phyloP scores from a whole-genome alignment of 305 asterid species.

The Solanum hybrid region DNA sequence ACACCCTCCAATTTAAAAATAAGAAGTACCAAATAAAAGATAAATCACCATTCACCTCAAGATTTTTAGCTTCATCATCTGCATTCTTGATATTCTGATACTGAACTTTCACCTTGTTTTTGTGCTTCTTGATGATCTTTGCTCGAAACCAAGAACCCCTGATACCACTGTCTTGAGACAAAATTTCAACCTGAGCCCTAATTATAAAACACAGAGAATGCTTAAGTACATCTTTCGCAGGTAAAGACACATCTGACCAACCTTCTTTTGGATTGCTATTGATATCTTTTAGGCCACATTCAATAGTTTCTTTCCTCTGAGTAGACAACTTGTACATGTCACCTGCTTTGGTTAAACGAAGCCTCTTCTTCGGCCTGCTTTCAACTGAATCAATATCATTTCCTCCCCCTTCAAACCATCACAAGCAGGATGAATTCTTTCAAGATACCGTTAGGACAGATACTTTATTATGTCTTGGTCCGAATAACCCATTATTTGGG shows the following conservation, averaged over 20 bases:
- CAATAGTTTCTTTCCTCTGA: slow-evolving; percentile 9
- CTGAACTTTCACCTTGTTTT: slow-evolving; percentile 60
- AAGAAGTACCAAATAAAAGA: background rate
- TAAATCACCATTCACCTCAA: slow-evolving; percentile 40
- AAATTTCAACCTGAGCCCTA: slow-evolving; percentile 74
- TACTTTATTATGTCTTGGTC: slow-evolving; percentile 47
- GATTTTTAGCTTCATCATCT: slow-evolving; percentile 45
- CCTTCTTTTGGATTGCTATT: slow-evolving; percentile 9
- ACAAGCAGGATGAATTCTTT: slow-evolving; percentile 8
- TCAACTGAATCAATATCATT: slow-evolving; percentile 23
- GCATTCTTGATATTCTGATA: slow-evolving; percentile 77
- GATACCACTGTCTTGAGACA: slow-evolving; percentile 81
- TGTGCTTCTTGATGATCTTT: slow-evolving; percentile 50
- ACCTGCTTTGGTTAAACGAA: slow-evolving; percentile 36
- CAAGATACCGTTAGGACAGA: slow-evolving; percentile 2
- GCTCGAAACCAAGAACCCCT: slow-evolving; percentile 92
- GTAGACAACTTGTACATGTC: slow-evolving; percentile 18
- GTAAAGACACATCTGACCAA: slow-evolving; percentile 3
- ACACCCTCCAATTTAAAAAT: background rate
- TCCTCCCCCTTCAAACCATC: slow-evolving; percentile 21
- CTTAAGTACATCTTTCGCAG: slow-evolving; percentile 3
- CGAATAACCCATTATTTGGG: slow-evolving; percentile 65
- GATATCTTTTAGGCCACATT: slow-evolving; percentile 13
- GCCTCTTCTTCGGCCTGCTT: slow-evolving; percentile 50
- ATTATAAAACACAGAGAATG: slow-evolving; percentile 21